Evolutionary conservation across 2,329 filamentous ascomycete genomes (phyloP).

Genomic region (Colletotrichum theobromicola): DNA sequence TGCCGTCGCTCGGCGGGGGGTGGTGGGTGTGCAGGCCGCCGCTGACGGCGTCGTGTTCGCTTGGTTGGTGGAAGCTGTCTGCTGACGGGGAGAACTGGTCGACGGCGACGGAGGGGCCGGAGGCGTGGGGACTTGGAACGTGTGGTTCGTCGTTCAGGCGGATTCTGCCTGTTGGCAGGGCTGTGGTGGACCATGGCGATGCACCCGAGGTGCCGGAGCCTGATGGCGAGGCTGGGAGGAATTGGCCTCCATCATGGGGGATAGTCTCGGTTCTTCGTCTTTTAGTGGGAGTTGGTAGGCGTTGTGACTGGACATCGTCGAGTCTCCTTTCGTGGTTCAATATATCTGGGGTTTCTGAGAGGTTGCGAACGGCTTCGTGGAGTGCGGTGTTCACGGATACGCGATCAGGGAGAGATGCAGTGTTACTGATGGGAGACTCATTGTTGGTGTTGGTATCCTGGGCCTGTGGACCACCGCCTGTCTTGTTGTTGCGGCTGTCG

Average conservation of each 20-base stretch:
- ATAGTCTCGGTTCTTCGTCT: not conserved
- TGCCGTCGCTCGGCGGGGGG: slow-evolving; percentile 13
- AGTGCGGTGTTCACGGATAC: not conserved
- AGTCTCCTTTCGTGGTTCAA: not conserved
- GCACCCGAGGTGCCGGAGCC: not conserved
- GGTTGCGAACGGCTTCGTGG: not conserved
- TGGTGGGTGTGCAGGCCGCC: not conserved
- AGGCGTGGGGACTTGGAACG: slow-evolving; percentile 5
- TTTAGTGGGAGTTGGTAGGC: not conserved
- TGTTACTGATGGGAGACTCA: not conserved
- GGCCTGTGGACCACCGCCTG: not conserved
- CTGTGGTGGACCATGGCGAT: not conserved
- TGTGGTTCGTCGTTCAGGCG: not conserved
- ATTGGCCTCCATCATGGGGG: not conserved
- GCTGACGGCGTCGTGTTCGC: not conserved
- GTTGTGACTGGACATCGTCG: not conserved
- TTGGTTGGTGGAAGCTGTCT: not conserved
- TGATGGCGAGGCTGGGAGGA: not conserved
- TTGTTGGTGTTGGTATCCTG: not conserved
- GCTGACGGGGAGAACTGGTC: slow-evolving; percentile 5
- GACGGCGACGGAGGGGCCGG: not conserved
- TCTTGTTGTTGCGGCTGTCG: not conserved
- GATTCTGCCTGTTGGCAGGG: not conserved
- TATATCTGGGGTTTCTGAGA: not conserved
- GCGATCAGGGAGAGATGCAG: not conserved